Percentiles rank a stretch among this genome's conserved stretches.
Conservation (phyloP, 345 rosid genomes). For the Gossypium ekmanianum region DNA sequence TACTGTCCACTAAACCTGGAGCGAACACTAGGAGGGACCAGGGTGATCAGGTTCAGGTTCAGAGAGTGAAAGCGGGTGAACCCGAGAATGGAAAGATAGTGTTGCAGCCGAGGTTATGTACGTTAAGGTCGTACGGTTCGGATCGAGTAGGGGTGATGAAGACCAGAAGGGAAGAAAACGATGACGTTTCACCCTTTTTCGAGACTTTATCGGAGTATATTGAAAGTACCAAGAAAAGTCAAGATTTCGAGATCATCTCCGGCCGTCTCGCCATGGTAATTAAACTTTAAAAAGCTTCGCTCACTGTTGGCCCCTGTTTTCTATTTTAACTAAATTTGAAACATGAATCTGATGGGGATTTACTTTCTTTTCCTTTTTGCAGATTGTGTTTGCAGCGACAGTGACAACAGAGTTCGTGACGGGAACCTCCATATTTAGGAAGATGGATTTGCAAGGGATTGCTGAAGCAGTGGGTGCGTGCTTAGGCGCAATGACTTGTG, state of each 20-base stretch:
- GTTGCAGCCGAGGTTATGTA: conserved; percentile 80
- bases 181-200: conserved; percentile 54
- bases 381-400: conserved; percentile 85
- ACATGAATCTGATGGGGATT: not conserved
- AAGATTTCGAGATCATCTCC: conserved; percentile 80
- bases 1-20: conserved; percentile 6
- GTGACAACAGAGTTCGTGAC: conserved; percentile 65
- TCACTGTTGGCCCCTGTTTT: not conserved
- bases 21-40: not conserved
- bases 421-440: conserved; percentile 71
- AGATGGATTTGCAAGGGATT: conserved; percentile 72
- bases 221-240: conserved; percentile 86
- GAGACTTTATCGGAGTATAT: conserved; percentile 77
- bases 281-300: not conserved
- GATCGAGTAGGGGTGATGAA: conserved; percentile 44
- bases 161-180: conserved; percentile 38
- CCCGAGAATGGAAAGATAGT: conserved; percentile 55
- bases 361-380: not conserved
- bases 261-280: conserved; percentile 89
- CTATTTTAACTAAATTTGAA: not conserved
- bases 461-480: conserved; percentile 64
- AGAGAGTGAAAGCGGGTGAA: conserved; percentile 34
- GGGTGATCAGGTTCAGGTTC: conserved; percentile 13
- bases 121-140: conserved; percentile 79
- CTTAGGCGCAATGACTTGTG: conserved; percentile 58